phyloP scores from a whole-genome alignment of 163 green algal species.

The Volvox carteri region DNA sequence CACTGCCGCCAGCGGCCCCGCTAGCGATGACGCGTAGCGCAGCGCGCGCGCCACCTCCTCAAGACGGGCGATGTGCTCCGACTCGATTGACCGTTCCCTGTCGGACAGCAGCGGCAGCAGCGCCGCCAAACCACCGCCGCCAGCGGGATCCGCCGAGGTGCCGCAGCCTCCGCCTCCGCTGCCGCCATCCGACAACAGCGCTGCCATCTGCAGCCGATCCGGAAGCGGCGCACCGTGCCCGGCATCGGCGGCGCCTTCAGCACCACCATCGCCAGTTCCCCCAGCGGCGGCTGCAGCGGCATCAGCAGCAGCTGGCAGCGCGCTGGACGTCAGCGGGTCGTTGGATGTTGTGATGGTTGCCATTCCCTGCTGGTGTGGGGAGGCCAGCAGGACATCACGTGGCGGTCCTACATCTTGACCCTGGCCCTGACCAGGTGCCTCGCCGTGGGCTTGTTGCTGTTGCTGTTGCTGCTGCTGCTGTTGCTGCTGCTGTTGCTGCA shows the following conservation, averaged over 20 bases:
- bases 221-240: neutral
- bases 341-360: neutral
- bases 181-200: neutral
- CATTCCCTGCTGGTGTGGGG: neutral
- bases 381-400: neutral
- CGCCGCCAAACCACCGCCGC: neutral
- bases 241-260: neutral
- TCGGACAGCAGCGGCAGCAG: constrained; percentile 8
- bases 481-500: constrained; percentile 46
- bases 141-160: neutral
- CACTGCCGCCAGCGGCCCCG: constrained; percentile 53
- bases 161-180: neutral
- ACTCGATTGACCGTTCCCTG: neutral
- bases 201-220: neutral
- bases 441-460: no score
- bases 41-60: constrained; percentile 50
- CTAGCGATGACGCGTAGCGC: constrained; percentile 56
- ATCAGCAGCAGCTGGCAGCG: neutral
- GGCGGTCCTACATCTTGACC: neutral
- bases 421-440: neutral
- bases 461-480: neutral
- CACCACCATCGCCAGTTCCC: neutral
- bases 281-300: neutral
- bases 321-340: neutral
- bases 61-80: constrained; percentile 51